phyloP scores from a whole-genome alignment of 805 yeast genomes.

The Lachancea nothofagi region DNA sequence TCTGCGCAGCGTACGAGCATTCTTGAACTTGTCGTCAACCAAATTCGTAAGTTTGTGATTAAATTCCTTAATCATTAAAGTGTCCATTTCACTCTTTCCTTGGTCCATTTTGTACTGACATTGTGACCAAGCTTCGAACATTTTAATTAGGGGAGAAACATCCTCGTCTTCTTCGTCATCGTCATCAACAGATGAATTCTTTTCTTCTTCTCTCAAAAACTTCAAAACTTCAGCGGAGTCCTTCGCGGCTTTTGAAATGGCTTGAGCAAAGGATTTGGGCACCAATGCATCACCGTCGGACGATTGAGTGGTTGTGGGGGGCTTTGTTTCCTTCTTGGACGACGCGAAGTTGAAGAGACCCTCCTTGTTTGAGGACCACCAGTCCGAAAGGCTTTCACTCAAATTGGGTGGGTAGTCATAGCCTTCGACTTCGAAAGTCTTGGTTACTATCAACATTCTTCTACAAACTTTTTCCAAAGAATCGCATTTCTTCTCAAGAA shows the following conservation, averaged over 20 bases:
- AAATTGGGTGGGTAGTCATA: constrained; percentile 82
- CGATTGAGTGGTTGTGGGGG: neutral
- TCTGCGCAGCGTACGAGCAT: constrained; percentile 55
- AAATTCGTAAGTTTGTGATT: constrained; percentile 49
- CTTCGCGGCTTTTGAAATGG: constrained; percentile 52
- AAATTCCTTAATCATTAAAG: constrained; percentile 52
- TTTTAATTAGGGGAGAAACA: constrained; percentile 41
- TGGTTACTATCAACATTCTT: constrained; percentile 44
- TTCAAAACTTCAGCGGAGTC: constrained; percentile 43
- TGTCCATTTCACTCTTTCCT: constrained; percentile 66
- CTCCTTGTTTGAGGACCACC: constrained; percentile 35
- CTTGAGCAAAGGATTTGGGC: constrained; percentile 73
- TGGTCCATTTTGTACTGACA: constrained; percentile 59
- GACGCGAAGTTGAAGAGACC: constrained; percentile 19
- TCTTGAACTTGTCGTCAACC: constrained; percentile 53
- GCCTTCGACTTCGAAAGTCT: constrained; percentile 65
- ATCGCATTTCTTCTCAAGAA: constrained; percentile 63
- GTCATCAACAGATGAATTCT: constrained; percentile 20
- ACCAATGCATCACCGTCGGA: constrained; percentile 21
- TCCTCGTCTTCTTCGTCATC: constrained; percentile 44
- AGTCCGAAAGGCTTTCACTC: constrained; percentile 58
- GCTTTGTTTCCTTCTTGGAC: constrained; percentile 10
- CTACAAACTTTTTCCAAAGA: constrained; percentile 55
- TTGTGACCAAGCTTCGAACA: constrained; percentile 44
- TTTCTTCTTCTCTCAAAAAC: constrained; percentile 22